phyloP scores from a whole-genome alignment of 1,284 basidiomycete species.

The Melampsora larici-populina region DNA sequence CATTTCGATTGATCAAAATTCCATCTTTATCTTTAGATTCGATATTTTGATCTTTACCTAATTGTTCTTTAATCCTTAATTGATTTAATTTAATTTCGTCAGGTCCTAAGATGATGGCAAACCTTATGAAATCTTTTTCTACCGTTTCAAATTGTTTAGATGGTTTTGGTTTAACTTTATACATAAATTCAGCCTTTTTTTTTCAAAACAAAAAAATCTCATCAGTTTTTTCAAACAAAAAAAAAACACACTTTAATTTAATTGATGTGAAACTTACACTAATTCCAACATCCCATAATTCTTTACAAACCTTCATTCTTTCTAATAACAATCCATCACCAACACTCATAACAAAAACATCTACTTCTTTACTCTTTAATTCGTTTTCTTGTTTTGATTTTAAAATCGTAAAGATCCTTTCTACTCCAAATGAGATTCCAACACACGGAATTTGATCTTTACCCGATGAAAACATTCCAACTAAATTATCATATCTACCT shows the following conservation, averaged over 20 bases:
- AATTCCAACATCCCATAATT: constrained; percentile 81
- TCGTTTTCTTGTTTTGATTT: constrained; percentile 74
- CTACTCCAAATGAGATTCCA: constrained; percentile 88
- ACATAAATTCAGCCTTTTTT: constrained; percentile 79
- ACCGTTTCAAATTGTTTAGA: constrained; percentile 81
- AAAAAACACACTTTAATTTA: not conserved
- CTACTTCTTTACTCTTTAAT: constrained; percentile 78
- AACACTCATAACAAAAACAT: constrained; percentile 89
- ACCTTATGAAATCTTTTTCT: constrained; percentile 87
- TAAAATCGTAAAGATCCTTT: constrained; percentile 89
- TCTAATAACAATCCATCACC: constrained; percentile 86
- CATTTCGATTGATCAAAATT: constrained; percentile 15
- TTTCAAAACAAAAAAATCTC: not conserved
- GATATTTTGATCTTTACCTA: constrained; percentile 61
- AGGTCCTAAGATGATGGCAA: constrained; percentile 82
- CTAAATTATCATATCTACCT: constrained; percentile 95
- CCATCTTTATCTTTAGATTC: constrained; percentile 22
- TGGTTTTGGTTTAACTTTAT: constrained; percentile 84
- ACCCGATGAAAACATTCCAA: constrained; percentile 77
- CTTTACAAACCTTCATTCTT: constrained; percentile 75
- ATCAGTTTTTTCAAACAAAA: not conserved
- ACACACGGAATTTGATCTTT: constrained; percentile 81
- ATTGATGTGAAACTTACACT: constrained; percentile 61
- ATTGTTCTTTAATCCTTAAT: constrained; percentile 89
- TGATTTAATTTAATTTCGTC: constrained; percentile 78